Evolutionary conservation across 345 rosid genomes (phyloP), one percentile per base, ranked within the genome.

Genomic region (Eucalyptus dawsonii): DNA sequence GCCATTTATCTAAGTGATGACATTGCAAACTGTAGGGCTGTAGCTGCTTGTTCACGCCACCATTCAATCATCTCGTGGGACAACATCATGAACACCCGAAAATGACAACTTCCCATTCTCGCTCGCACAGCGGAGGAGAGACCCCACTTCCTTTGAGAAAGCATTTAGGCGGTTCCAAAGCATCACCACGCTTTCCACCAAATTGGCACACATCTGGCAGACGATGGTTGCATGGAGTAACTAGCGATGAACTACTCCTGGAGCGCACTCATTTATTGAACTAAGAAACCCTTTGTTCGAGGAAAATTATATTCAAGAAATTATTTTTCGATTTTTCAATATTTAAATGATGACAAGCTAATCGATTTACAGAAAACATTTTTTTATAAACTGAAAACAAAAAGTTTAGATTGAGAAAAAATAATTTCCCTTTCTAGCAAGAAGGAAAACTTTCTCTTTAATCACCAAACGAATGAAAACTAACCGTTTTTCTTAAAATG

Each of bases 261-360:
- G 44, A 69, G 44, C 45, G 44, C 45, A 19, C 81, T 17, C 45
- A 37, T 19, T 8, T 72, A 21, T 37, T 19, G 81, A 34, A 72
- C 7, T 34, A 10, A 19, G 81, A 11, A 6, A 1, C 14, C 25
- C 3, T 11, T 37, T 11, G 83, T 37, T 21, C 4, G 12, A 17
- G 37, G 37, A 16, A 16, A 17, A 5, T 3, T 72, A 5, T 10
- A 3, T 37, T 34, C 25, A 44, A 37, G 1, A 72, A 72, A 37
- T 5, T 5, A 0, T 19, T 72, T 72, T 72, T 2, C 1, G 1
- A 37, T 10, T 10, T 5, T 19, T 72, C 5, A 3, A 0, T 11
- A 3, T 37, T 37, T 11, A 4, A 0, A 37, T 6, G 27, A 76
- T 0, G 0, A 4, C 1, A 76, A 37, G 0, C 1, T 37, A 40